Percentiles rank a stretch among this genome's conserved stretches.
phyloP scores from a whole-genome alignment of 352 stramenopile species.

The Discostella stelligera region DNA sequence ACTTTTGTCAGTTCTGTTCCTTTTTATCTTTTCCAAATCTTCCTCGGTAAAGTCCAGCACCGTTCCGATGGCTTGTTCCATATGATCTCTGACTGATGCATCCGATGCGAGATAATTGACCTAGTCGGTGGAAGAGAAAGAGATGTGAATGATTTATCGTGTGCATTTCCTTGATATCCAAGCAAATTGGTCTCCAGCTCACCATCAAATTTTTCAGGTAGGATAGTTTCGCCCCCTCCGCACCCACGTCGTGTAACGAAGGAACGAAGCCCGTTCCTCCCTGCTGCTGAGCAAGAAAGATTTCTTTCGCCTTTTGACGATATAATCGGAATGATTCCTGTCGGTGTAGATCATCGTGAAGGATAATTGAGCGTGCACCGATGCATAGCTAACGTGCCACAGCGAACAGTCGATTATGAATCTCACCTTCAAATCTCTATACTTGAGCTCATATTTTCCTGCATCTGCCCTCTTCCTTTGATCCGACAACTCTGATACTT shows the following conservation, averaged over 20 bases:
- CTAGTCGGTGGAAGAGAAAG: neutral
- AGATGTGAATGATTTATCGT: conserved; percentile 1
- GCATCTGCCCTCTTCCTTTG: conserved; percentile 43
- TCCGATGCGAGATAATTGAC: conserved; percentile 76
- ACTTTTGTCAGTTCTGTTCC: conserved; percentile 66
- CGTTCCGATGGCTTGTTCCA: conserved; percentile 79
- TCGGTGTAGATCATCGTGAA: neutral
- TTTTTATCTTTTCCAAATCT: conserved; percentile 72
- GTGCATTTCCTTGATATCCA: neutral
- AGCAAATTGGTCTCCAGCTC: neutral
- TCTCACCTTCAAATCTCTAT: conserved; percentile 74
- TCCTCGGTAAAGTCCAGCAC: conserved; percentile 76
- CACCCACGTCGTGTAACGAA: conserved; percentile 42
- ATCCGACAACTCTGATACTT: conserved; percentile 41
- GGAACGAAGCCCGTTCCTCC: conserved; percentile 52
- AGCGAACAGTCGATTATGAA: neutral
- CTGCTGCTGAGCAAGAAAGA: conserved; percentile 76
- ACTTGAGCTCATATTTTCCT: conserved; percentile 80
- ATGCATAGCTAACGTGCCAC: neutral
- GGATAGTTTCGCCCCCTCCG: conserved; percentile 58
- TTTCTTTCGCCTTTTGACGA: conserved; percentile 82
- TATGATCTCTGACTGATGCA: conserved; percentile 65
- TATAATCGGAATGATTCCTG: conserved; percentile 80
- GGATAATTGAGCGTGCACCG: neutral
- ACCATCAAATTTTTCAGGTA: conserved; percentile 83